Evolutionary conservation across 2,329 filamentous ascomycete species (phyloP), one percentile per base, ranked within the genome.

Genomic region (Colletotrichum viniferum): DNA sequence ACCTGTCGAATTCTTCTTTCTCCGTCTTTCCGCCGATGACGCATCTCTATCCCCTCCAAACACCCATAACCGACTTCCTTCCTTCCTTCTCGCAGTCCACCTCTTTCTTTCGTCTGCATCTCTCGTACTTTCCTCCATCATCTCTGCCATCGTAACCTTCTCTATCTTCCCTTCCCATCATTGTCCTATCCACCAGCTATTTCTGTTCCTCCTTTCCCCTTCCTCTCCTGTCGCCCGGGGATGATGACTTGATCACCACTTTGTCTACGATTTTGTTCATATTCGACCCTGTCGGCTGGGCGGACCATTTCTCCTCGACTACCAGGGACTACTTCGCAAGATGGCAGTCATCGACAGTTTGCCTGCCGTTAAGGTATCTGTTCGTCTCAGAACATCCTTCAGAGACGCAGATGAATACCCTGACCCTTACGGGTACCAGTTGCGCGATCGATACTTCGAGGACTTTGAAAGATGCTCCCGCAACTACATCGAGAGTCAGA

Each of bases 401-500:
- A 21, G 34, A 13, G 38, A 48, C 10, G 66, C 74, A 9, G 32
- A 48, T 8, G 74, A 76, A 32, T 75, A 77, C 16, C 71, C 61
- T 3, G 75, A 77, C 10, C 68, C 34, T 2, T 28, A 63, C 7
- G 28, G 30, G 1, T 70, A 62, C 8, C n/a, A 30, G 14, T 13
- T 16, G 18, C 18, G 7, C 26, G 69, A 68, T 14, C 26, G 60
- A 14, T 77, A 74, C 32, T 55, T 76, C 6, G 67, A 74, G 14
- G 30, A 60, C 7, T 55, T 24, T 36, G 74, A 77, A 21, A 56
- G 48, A n/a, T 56, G 36, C 21, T 28, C 74, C 32, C 43, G 66
- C 48, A 61, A 81, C 62, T 85, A 83, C 67, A 80, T 84, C 36
- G 80, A 84, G 76, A 81, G 80, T 8, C 48, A 77, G 14, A 78